Evolutionary conservation across 2,329 filamentous ascomycete genomes (phyloP).

Genomic region (Diplocarpon rosae): DNA sequence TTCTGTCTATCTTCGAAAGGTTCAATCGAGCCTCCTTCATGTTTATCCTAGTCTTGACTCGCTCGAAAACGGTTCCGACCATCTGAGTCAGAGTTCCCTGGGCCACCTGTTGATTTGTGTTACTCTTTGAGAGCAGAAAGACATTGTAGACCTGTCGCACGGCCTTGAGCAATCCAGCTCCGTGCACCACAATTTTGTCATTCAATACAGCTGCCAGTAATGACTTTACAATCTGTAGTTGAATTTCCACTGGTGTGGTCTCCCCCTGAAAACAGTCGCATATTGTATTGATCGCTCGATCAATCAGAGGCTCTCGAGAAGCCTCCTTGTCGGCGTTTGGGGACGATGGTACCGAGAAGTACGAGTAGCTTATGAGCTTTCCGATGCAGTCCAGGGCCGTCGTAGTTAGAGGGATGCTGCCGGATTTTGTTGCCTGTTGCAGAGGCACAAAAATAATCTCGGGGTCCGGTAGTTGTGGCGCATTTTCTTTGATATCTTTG

Average conservation of each 20-base stretch:
- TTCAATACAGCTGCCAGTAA: slow-evolving; percentile 90
- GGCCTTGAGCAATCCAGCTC: slow-evolving; percentile 88
- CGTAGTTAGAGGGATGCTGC: slow-evolving; percentile 72
- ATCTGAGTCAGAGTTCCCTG: slow-evolving; percentile 97
- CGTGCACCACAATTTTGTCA: slow-evolving; percentile 97
- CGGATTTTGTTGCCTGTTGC: slow-evolving; percentile 75
- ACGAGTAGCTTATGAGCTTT: slow-evolving; percentile 97
- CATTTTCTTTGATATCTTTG: slow-evolving; percentile 74
- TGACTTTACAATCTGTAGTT: slow-evolving; percentile 97
- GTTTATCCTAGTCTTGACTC: slow-evolving; percentile 76
- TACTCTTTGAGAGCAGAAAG: slow-evolving; percentile 88
- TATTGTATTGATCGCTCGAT: slow-evolving; percentile 96
- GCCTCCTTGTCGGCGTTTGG: slow-evolving; percentile 30
- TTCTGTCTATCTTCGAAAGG: slow-evolving; percentile 25
- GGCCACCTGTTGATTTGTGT: slow-evolving; percentile 90
- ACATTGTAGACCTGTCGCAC: slow-evolving; percentile 99
- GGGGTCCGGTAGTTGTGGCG: slow-evolving; percentile 72
- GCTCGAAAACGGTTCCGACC: slow-evolving; percentile 95
- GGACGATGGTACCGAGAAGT: slow-evolving; percentile 67
- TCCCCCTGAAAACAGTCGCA: slow-evolving; percentile 99
- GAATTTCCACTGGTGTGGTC: slow-evolving; percentile 80
- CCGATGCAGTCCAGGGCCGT: slow-evolving; percentile 94
- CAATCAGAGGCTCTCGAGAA: slow-evolving; percentile 65
- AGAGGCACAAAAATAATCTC: slow-evolving; percentile 87
- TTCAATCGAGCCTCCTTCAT: slow-evolving; percentile 72